phyloP scores from a whole-genome alignment of 306 rosid genomes.

The Canavalia ensiformis region DNA sequence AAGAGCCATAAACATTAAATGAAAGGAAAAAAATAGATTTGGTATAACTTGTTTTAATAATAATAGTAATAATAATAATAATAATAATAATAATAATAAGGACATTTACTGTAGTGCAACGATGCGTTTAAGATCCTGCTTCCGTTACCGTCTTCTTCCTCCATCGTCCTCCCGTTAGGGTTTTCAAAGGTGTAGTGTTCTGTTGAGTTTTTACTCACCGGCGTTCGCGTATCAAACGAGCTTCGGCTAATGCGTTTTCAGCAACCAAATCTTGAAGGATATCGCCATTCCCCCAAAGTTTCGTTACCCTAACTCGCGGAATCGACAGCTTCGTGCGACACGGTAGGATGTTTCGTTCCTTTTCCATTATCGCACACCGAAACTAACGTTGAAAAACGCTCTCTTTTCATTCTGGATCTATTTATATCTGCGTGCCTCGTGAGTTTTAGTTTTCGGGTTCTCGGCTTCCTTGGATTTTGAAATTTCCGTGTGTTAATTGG shows the following conservation, averaged over 20 bases:
- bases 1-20: neutral
- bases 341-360: conserved; percentile 39
- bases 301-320: neutral
- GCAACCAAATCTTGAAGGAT: neutral
- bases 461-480: neutral
- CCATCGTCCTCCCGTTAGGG: conserved; percentile 25
- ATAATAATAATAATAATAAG: too few species aligned
- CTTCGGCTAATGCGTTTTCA: conserved; percentile 10
- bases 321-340: conserved; percentile 8
- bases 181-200: conserved; percentile 33
- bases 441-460: conserved; percentile 17
- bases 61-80: neutral
- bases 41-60: neutral
- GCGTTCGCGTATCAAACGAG: neutral
- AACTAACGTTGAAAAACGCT: neutral
- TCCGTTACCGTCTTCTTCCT: conserved; percentile 16
- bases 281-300: neutral
- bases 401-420: conserved; percentile 32
- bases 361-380: neutral
- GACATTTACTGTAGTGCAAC: neutral
- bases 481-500: neutral
- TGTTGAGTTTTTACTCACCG: neutral
- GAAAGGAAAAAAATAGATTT: neutral
- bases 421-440: neutral
- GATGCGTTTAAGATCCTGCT: conserved; percentile 32